A percentile compares a stretch with the other conserved stretches of the same genome.
These are phyloP conservation scores for Physcomitrellopsis africana DNA, from an alignment of 225 moss, liverwort and hornwort genomes.

Conservation along the genomic window DNA sequence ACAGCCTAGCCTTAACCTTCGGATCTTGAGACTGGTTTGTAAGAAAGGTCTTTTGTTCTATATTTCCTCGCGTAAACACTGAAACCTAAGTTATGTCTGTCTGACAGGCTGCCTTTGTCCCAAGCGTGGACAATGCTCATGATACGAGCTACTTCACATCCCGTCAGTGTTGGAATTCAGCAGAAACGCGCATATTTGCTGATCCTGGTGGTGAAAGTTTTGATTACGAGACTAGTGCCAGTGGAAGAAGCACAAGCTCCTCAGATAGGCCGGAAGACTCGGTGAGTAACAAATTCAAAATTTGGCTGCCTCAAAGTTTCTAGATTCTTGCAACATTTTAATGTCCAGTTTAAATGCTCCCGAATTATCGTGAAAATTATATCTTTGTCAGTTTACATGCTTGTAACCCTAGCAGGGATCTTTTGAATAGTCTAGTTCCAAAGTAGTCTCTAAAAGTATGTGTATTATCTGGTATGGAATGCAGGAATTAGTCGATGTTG, in stretches of 20 bases:
- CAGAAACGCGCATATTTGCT: slow-evolving; percentile 74
- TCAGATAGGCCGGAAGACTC: slow-evolving; percentile 87
- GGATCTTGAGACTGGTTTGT: slow-evolving; percentile 4
- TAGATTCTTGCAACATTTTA: slow-evolving; percentile 17
- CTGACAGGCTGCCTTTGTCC: slow-evolving; percentile 90
- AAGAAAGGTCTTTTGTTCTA: slow-evolving; percentile 1
- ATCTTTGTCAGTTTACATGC: neutral
- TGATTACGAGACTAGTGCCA: slow-evolving; percentile 81
- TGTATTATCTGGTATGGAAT: slow-evolving; percentile 18
- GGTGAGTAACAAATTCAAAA: slow-evolving; percentile 46
- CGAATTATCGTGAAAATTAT: neutral
- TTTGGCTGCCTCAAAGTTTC: neutral
- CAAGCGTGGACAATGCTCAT: slow-evolving; percentile 91
- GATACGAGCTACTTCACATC: slow-evolving; percentile 98
- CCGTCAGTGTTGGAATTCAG: slow-evolving; percentile 80
- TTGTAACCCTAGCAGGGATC: neutral
- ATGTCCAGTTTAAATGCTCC: neutral
- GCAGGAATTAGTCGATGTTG: slow-evolving; percentile 62
- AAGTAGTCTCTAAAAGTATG: slow-evolving; percentile 11
- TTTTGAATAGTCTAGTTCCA: neutral
- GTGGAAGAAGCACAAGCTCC: slow-evolving; percentile 92
- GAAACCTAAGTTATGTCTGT: slow-evolving; percentile 7
- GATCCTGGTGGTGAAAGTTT: slow-evolving; percentile 88
- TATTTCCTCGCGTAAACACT: slow-evolving; percentile 10
- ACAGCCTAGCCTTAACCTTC: slow-evolving; percentile 1